phyloP scores from a whole-genome alignment of 2,329 filamentous ascomycete species.

The Fusarium falciforme region DNA sequence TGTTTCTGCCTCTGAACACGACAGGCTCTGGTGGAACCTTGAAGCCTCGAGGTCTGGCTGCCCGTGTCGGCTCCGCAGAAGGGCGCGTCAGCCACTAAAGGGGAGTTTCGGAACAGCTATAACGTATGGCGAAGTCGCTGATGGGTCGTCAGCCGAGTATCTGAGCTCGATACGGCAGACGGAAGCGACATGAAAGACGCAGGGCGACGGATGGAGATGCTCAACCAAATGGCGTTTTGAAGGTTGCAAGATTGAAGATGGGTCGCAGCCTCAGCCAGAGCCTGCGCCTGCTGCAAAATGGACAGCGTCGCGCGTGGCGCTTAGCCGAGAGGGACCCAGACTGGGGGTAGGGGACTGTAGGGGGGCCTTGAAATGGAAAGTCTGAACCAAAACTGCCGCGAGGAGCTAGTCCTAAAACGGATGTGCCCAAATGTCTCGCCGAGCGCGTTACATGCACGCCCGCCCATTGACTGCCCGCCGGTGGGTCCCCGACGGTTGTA shows the following conservation, averaged over 20 bases:
- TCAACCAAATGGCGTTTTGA: slow-evolving; percentile 28
- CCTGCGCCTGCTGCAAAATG: slow-evolving; percentile 36
- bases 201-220: slow-evolving; percentile 11
- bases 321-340: slow-evolving; percentile 21
- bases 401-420: slow-evolving; percentile 33
- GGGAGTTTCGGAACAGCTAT: neutral
- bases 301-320: slow-evolving; percentile 33
- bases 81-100: slow-evolving; percentile 19
- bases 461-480: neutral
- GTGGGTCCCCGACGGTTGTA: slow-evolving; percentile 16
- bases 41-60: slow-evolving; percentile 18
- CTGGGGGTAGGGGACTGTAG: slow-evolving; percentile 1
- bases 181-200: neutral
- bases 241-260: slow-evolving; percentile 35
- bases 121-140: neutral
- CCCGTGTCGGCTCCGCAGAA: slow-evolving; percentile 16
- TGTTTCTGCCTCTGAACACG: slow-evolving; percentile 28
- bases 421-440: slow-evolving; percentile 1
- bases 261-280: slow-evolving; percentile 14
- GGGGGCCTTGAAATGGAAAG: slow-evolving; percentile 2
- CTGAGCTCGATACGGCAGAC: neutral
- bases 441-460: slow-evolving; percentile 32
- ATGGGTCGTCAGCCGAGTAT: neutral
- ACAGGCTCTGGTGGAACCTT: slow-evolving; percentile 31
- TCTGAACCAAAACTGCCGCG: slow-evolving; percentile 31